Conservation (phyloP, 2,329 filamentous ascomycete genomes). For the Pestalotiopsis sp. region DNA sequence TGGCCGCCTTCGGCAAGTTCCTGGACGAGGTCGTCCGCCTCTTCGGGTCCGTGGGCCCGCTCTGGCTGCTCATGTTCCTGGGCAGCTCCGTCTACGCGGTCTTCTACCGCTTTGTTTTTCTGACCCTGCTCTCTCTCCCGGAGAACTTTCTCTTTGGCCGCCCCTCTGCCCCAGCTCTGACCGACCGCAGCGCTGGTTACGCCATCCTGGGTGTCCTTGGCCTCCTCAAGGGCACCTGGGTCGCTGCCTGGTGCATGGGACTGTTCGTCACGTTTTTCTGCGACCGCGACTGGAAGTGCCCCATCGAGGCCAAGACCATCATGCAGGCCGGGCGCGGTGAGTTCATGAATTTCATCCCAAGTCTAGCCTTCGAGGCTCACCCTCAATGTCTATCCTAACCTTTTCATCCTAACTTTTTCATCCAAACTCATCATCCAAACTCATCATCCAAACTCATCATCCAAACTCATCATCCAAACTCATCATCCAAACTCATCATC, state of each 20-base stretch:
- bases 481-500: too few species aligned
- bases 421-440: too few species aligned
- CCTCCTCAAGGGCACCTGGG: slow-evolving; percentile 18
- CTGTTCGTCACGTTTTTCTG: slow-evolving; percentile 17
- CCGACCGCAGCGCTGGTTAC: neutral
- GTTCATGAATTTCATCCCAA: neutral
- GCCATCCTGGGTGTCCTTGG: neutral
- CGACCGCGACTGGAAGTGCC: slow-evolving; percentile 17
- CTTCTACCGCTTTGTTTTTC: neutral
- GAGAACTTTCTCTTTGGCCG: neutral
- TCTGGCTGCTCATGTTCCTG: neutral
- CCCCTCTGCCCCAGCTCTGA: neutral
- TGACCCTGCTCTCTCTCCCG: neutral
- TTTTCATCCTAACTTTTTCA: neutral
- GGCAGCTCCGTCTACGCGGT: neutral
- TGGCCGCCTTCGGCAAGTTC: neutral
- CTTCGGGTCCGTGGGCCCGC: neutral
- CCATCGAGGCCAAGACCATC: neutral
- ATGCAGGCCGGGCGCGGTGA: neutral
- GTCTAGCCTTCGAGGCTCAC: too few species aligned
- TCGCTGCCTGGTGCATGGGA: slow-evolving; percentile 16
- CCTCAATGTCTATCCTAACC: neutral
- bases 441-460: too few species aligned
- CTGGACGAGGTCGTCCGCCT: neutral
- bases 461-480: too few species aligned